phyloP scores from a whole-genome alignment of 306 rosid species.

The Corylus heterophylla region DNA sequence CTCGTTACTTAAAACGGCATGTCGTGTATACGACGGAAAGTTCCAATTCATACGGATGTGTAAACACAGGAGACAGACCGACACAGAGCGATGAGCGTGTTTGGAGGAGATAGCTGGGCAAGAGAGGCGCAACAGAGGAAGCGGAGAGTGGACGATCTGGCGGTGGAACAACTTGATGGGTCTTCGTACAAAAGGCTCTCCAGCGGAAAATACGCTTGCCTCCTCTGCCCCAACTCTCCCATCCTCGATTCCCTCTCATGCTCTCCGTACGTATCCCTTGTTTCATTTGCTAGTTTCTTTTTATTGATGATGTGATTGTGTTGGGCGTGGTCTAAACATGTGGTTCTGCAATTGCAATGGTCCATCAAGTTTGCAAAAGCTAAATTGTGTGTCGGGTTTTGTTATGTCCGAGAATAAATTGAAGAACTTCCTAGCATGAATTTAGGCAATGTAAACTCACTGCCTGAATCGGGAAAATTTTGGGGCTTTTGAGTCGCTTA shows the following conservation, averaged over 20 bases:
- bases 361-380: background rate
- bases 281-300: background rate
- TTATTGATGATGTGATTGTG: no score
- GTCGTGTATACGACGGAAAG: background rate
- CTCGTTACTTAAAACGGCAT: background rate
- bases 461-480: background rate
- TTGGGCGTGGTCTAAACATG: background rate
- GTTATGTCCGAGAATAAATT: background rate
- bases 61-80: background rate
- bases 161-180: conserved; percentile 6
- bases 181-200: conserved; percentile 36
- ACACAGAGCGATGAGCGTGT: conserved; percentile 35
- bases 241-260: conserved; percentile 40
- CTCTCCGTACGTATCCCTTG: conserved; percentile 24
- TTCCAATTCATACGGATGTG: background rate
- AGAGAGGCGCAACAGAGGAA: conserved; percentile 40
- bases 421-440: background rate
- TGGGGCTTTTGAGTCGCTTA: background rate
- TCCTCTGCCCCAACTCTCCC: conserved; percentile 32
- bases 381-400: background rate
- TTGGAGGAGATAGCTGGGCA: conserved; percentile 48
- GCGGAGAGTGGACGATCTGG: conserved; percentile 33
- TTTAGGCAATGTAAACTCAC: background rate
- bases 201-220: conserved; percentile 37
- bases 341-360: background rate